Evolutionary conservation across 2,329 filamentous ascomycete species (phyloP), one percentile per base, ranked within the genome.

Genomic region (Didymosphaeria variabile): DNA sequence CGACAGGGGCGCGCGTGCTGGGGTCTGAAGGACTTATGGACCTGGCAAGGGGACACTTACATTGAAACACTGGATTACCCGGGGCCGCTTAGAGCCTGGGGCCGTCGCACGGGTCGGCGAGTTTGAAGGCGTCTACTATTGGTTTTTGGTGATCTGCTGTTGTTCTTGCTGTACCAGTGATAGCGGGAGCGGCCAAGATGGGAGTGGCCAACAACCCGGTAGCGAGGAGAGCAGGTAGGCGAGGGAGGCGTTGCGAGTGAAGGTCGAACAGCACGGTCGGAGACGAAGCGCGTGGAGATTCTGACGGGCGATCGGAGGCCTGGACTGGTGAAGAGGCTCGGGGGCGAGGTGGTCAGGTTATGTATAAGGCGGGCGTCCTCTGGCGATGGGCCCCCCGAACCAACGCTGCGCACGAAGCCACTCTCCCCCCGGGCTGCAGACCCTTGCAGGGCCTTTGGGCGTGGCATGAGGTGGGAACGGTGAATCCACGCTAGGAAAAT

Each of bases 401-500:
- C 64, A 67, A 68, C 65, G 64, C 69, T 67, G 71, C 68, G 69
- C 45, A 55, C 72, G 57, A 54, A 57, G 59, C 59, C 54, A 57
- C 59, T 23, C 13, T 49, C n/a, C 19, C 57, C 32, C 57, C 31
- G 50, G 50, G 19, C 32, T 29, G 26, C 49, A 38, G 31, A 42
- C 57, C 46, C 58, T 52, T 52, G 52, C 53, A 34, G 68, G 67
- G 59, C 54, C 57, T 68, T 67, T 69, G 71, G 70, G 67, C 64
- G 68, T 74, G 65, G 73, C 70, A 73, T 71, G 71, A 67, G 68
- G 71, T 73, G 71, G 72, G 71, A 69, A 72, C 72, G 72, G 72
- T 72, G 68, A 74, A 71, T 67, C 36, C 51, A 63, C 72, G 74
- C 76, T 77, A 77, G 73, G 72, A 75, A 76, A 75, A 69, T 71